Conservation (phyloP, 805 yeast species). For the Nematodospora valgi region DNA sequence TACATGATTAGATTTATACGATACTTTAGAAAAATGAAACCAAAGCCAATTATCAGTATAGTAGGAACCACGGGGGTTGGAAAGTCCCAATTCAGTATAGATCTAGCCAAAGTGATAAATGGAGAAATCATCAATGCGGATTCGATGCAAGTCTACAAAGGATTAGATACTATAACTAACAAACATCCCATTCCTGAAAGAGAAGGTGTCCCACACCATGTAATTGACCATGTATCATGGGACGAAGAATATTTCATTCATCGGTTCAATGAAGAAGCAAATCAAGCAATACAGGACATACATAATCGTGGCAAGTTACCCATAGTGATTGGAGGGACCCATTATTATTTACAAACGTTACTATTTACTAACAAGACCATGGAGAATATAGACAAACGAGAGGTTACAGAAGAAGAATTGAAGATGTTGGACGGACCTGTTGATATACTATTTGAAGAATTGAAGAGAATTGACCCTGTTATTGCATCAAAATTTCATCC, state of each 20-base stretch:
- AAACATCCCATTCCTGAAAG: conserved; percentile 85
- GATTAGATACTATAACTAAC: conserved; percentile 75
- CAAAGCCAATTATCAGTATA: conserved; percentile 48
- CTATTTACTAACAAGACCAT: conserved; percentile 69
- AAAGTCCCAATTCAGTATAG: conserved; percentile 79
- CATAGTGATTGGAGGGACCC: conserved; percentile 93
- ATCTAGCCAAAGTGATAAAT: conserved; percentile 67
- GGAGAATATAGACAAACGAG: conserved; percentile 19
- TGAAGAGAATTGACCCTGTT: conserved; percentile 60
- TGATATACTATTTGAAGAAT: conserved; percentile 44
- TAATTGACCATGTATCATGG: conserved; percentile 83
- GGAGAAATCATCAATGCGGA: conserved; percentile 96
- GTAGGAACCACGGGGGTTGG: conserved; percentile 98
- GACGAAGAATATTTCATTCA: conserved; percentile 77
- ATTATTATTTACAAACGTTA: conserved; percentile 81
- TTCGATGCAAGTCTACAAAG: conserved; percentile 91
- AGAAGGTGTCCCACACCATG: conserved; percentile 74
- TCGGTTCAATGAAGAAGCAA: conserved; percentile 72
- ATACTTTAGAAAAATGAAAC: conserved; percentile 3
- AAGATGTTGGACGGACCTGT: conserved; percentile 54
- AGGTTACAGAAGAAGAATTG: conserved; percentile 24
- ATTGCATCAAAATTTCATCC: conserved; percentile 87
- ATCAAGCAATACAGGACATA: conserved; percentile 57
- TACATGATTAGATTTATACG: conserved; percentile 4
- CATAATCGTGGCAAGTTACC: conserved; percentile 71